Percentiles rank a stretch among this genome's conserved stretches.
Conservation (phyloP, 345 rosid genomes). For the Dipteronia dyeriana region DNA sequence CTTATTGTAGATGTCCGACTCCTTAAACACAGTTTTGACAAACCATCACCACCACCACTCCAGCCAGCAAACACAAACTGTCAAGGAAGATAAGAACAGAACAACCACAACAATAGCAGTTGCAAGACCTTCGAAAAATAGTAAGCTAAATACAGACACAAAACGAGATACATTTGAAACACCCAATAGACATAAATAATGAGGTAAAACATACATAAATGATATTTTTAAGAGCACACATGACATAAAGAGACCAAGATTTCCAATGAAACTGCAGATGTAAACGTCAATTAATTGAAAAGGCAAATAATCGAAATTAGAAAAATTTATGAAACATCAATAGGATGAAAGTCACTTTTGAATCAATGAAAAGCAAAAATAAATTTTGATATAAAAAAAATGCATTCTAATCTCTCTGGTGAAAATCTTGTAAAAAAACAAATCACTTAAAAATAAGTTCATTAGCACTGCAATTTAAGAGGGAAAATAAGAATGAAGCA, state of each 20-base stretch:
- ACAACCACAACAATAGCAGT: too few relatives aligned
- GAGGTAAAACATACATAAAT: too few relatives aligned
- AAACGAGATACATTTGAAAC: too few relatives aligned
- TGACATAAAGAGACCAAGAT: conserved; percentile 68
- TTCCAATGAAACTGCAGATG: conserved; percentile 71
- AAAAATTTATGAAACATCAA: background rate
- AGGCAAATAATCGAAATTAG: background rate
- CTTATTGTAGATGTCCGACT: too few relatives aligned
- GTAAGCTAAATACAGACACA: too few relatives aligned
- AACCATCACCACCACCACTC: too few relatives aligned
- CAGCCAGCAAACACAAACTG: too few relatives aligned
- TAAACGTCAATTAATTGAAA: conserved; percentile 6
- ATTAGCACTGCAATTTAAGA: background rate
- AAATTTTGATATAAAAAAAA: background rate
- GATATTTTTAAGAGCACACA: background rate
- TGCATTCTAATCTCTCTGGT: conserved; percentile 53
- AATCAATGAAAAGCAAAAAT: background rate
- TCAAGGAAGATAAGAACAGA: too few relatives aligned
- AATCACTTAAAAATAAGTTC: background rate
- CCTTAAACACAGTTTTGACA: too few relatives aligned
- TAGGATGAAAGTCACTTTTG: background rate
- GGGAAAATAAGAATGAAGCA: background rate
- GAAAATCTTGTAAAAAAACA: conserved; percentile 48
- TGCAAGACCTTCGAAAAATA: too few relatives aligned
- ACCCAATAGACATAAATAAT: too few relatives aligned